These are phyloP conservation scores for Penicillium angulare DNA, from an alignment of 495 filamentous ascomycete species.

Conservation along the genomic window DNA sequence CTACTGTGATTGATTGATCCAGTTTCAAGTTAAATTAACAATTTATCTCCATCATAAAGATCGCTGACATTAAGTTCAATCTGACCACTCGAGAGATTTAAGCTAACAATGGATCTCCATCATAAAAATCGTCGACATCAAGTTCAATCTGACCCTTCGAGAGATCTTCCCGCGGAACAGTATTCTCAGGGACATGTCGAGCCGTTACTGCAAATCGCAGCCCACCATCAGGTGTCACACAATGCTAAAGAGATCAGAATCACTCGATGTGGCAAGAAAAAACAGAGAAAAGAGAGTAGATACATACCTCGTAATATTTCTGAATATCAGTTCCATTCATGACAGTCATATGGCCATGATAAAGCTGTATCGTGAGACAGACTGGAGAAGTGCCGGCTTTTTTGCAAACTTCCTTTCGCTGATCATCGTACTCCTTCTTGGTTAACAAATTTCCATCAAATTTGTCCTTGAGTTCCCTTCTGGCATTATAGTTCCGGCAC, in stretches of 20 bases:
- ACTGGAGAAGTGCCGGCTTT: slow-evolving; percentile 13
- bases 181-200: slow-evolving; percentile 31
- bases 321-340: slow-evolving; percentile 79
- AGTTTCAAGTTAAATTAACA: no score
- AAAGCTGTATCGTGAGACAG: slow-evolving; percentile 43
- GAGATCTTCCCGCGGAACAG: slow-evolving; percentile 15
- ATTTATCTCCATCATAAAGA: no score
- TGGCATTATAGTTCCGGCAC: slow-evolving; percentile 35
- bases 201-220: slow-evolving; percentile 64
- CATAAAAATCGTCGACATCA: background rate
- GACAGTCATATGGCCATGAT: slow-evolving; percentile 77
- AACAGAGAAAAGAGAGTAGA: background rate
- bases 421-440: slow-evolving; percentile 16
- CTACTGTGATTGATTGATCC: no score
- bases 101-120: background rate
- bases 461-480: slow-evolving; percentile 35
- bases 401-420: slow-evolving; percentile 2
- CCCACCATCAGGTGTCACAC: slow-evolving; percentile 52
- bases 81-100: no score
- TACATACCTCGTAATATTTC: slow-evolving; percentile 56
- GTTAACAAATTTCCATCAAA: slow-evolving; percentile 21
- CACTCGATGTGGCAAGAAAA: background rate
- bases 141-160: slow-evolving; percentile 29
- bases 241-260: slow-evolving; percentile 49
- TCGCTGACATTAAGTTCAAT: no score